Conservation (phyloP, 768 basidiomycete species). For the Mycena epipterygia region DNA sequence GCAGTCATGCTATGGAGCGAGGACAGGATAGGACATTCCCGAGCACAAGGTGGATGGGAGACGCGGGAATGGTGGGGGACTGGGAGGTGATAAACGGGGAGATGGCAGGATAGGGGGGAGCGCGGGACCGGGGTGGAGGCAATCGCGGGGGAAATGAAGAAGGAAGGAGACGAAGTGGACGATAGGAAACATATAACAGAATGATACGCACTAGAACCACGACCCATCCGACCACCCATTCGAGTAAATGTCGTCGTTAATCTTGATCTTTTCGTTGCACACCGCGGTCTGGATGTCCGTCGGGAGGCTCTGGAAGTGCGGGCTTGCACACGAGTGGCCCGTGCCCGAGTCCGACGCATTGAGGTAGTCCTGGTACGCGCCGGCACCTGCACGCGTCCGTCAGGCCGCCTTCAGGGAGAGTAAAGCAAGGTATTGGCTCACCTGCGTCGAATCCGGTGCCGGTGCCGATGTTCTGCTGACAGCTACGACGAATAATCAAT, state of each 20-base stretch:
- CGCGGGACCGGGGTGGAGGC: too few species aligned
- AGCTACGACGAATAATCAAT: constrained; percentile 18
- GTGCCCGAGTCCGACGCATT: background rate
- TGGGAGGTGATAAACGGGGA: background rate
- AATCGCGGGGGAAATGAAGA: background rate
- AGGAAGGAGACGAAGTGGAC: background rate
- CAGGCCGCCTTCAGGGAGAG: background rate
- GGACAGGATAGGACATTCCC: too few species aligned
- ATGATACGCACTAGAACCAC: constrained; percentile 36
- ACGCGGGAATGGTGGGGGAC: too few species aligned
- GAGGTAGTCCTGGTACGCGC: constrained; percentile 38
- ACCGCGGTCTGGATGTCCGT: constrained; percentile 38
- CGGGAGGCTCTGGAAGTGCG: constrained; percentile 25
- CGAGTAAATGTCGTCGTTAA: constrained; percentile 32
- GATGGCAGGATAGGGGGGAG: background rate
- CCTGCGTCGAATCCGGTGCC: constrained; percentile 21
- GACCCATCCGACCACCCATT: constrained; percentile 31
- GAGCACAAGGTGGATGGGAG: too few species aligned
- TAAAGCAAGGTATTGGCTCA: background rate
- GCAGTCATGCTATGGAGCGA: too few species aligned
- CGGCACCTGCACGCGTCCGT: background rate
- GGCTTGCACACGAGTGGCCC: constrained; percentile 1
- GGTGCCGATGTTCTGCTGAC: constrained; percentile 36
- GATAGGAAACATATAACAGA: background rate
- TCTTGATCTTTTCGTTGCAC: constrained; percentile 39